These are phyloP conservation scores for Thymus mandschuricus DNA, from an alignment of 257 asterid species.

Conservation along the genomic window DNA sequence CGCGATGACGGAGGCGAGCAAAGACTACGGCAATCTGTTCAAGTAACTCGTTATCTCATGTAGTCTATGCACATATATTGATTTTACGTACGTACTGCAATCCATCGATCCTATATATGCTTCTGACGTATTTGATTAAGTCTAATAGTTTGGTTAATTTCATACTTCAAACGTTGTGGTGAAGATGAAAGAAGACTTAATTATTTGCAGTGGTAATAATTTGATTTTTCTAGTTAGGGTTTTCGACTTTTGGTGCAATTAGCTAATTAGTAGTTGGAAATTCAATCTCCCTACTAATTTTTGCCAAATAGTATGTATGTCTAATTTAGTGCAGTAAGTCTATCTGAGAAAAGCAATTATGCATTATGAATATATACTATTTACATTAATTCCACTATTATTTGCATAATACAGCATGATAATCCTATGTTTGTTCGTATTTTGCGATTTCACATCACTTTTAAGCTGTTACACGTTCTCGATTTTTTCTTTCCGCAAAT, in stretches of 20 bases:
- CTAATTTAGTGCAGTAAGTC: background rate
- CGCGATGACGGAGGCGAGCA: constrained; percentile 44
- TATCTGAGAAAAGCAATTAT: background rate
- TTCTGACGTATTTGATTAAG: background rate
- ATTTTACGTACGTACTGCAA: constrained; percentile 1
- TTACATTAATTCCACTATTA: too few species aligned
- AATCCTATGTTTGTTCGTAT: too few species aligned
- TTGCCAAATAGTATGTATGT: background rate
- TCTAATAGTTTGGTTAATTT: background rate
- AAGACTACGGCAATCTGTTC: constrained; percentile 46
- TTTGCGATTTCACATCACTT: too few species aligned
- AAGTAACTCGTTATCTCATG: constrained; percentile 41
- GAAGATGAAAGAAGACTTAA: background rate
- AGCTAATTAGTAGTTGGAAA: background rate
- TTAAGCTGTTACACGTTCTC: too few species aligned
- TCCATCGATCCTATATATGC: too few species aligned
- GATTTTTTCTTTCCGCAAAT: too few species aligned
- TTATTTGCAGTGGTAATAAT: constrained; percentile 9
- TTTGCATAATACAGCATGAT: too few species aligned
- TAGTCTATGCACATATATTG: constrained; percentile 20
- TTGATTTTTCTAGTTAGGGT: constrained; percentile 18
- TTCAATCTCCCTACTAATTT: background rate
- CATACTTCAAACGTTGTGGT: background rate
- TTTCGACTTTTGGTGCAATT: background rate
- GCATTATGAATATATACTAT: background rate